These are phyloP conservation scores for Claviceps sp. DNA, from an alignment of 2,329 filamentous ascomycete genomes.

Conservation along the genomic window DNA sequence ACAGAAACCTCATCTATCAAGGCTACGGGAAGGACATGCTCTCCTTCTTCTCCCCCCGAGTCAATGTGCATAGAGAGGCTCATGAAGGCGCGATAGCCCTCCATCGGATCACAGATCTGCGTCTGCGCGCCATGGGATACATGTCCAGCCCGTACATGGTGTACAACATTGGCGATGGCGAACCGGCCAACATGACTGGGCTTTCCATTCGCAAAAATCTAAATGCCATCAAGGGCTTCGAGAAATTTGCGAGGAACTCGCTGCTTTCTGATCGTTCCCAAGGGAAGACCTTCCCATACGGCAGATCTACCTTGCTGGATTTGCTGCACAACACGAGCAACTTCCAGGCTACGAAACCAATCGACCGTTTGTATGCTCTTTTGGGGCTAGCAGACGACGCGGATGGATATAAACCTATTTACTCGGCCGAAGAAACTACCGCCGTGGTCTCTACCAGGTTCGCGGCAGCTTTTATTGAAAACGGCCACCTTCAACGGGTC, in stretches of 20 bases:
- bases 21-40: neutral
- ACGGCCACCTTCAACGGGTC: constrained; percentile 2
- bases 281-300: constrained; percentile 4
- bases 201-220: constrained; percentile 5
- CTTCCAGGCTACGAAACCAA: constrained; percentile 3
- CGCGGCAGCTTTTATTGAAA: constrained; percentile 4
- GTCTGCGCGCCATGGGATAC: constrained; percentile 6
- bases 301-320: constrained; percentile 1
- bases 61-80: constrained; percentile 4
- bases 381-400: constrained; percentile 6
- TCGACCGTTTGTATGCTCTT: constrained; percentile 4
- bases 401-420: constrained; percentile 2
- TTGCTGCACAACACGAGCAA: constrained; percentile 4
- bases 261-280: constrained; percentile 1
- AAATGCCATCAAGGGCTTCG: constrained; percentile 3
- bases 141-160: constrained; percentile 6
- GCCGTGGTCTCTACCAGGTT: constrained; percentile 3
- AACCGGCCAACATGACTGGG: neutral
- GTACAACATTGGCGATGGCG: constrained; percentile 1
- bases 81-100: constrained; percentile 3
- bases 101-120: constrained; percentile 4
- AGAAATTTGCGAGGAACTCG: neutral
- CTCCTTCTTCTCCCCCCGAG: neutral
- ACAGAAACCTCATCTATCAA: constrained; percentile 5
- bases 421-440: constrained; percentile 4